Conservation (phyloP, 495 filamentous ascomycete species). For the Aspergillus homomorphus region DNA sequence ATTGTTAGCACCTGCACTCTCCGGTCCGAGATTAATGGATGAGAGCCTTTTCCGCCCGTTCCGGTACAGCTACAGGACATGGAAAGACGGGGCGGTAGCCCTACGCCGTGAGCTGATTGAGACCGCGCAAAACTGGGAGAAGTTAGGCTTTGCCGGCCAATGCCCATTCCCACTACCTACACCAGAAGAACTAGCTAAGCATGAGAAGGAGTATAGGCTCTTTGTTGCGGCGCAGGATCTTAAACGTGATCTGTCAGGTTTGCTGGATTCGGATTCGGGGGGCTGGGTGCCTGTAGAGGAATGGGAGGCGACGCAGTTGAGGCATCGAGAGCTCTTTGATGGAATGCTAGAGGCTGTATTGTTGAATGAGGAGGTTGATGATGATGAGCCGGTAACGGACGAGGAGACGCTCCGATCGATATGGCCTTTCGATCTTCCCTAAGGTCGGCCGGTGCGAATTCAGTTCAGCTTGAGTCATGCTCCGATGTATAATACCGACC, state of each 20-base stretch:
- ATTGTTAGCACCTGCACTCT: constrained; percentile 33
- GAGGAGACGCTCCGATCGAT: constrained; percentile 32
- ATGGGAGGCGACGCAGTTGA: constrained; percentile 33
- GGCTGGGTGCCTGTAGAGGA: constrained; percentile 38
- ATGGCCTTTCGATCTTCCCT: constrained; percentile 35
- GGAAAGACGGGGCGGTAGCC: constrained; percentile 41
- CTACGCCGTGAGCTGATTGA: constrained; percentile 43
- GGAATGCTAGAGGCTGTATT: constrained; percentile 33
- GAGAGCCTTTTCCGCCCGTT: constrained; percentile 40
- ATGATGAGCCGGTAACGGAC: constrained; percentile 34
- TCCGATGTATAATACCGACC: too few species aligned
- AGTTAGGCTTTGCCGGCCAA: constrained; percentile 36
- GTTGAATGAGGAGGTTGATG: constrained; percentile 23
- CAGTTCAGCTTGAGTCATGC: too few species aligned
- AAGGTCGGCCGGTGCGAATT: too few species aligned
- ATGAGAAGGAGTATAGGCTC: constrained; percentile 35
- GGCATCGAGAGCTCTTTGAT: constrained; percentile 33
- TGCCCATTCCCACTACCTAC: constrained; percentile 36
- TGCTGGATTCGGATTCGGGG: constrained; percentile 35
- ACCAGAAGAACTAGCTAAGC: constrained; percentile 26
- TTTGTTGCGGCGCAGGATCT: constrained; percentile 36
- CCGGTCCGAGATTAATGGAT: constrained; percentile 34
- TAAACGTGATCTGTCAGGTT: constrained; percentile 27
- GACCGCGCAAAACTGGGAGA: constrained; percentile 32
- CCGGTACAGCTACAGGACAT: constrained; percentile 42